Percentiles rank a stretch among this genome's conserved stretches.
Evolutionary conservation across 352 stramenopile genomes (phyloP).

Genomic region (Phytopythium litorale): DNA sequence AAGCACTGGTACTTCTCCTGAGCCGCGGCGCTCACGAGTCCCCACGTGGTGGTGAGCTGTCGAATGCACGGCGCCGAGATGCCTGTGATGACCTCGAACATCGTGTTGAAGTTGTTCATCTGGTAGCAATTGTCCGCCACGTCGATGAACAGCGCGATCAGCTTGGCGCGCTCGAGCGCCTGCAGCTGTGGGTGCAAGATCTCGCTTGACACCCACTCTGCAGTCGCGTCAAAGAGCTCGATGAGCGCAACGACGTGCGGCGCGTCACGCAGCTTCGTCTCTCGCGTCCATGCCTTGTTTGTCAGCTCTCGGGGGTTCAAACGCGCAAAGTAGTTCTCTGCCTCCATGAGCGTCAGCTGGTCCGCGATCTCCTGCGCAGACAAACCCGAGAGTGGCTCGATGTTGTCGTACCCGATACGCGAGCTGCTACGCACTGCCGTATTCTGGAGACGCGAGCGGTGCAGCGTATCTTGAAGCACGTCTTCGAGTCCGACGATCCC

Average conservation of each 20-base stretch:
- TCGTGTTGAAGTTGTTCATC: slow-evolving; percentile 89
- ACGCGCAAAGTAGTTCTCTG: slow-evolving; percentile 66
- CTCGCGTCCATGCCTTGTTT: slow-evolving; percentile 85
- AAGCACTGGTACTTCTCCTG: slow-evolving; percentile 82
- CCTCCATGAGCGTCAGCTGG: slow-evolving; percentile 79
- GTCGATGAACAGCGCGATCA: slow-evolving; percentile 85
- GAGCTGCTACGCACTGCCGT: slow-evolving; percentile 55
- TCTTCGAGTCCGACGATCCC: slow-evolving; percentile 33
- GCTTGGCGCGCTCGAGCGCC: slow-evolving; percentile 70
- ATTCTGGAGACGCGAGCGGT: slow-evolving; percentile 43
- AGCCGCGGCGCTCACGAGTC: slow-evolving; percentile 50
- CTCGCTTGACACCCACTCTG: slow-evolving; percentile 86
- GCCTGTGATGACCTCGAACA: slow-evolving; percentile 80
- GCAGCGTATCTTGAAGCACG: slow-evolving; percentile 69
- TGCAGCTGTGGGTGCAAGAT: slow-evolving; percentile 84
- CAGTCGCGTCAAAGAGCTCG: slow-evolving; percentile 81
- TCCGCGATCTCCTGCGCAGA: slow-evolving; percentile 68
- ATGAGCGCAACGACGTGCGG: slow-evolving; percentile 82
- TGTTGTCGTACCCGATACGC: slow-evolving; percentile 73
- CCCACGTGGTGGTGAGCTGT: slow-evolving; percentile 83
- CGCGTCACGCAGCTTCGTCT: slow-evolving; percentile 76
- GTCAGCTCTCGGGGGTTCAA: slow-evolving; percentile 76
- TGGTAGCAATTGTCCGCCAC: slow-evolving; percentile 76
- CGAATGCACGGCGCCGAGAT: slow-evolving; percentile 78
- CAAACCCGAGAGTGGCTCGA: slow-evolving; percentile 63